Base-by-base conservation (phyloP, 2,329 filamentous ascomycete genomes). In the Claviceps africana region DNA sequence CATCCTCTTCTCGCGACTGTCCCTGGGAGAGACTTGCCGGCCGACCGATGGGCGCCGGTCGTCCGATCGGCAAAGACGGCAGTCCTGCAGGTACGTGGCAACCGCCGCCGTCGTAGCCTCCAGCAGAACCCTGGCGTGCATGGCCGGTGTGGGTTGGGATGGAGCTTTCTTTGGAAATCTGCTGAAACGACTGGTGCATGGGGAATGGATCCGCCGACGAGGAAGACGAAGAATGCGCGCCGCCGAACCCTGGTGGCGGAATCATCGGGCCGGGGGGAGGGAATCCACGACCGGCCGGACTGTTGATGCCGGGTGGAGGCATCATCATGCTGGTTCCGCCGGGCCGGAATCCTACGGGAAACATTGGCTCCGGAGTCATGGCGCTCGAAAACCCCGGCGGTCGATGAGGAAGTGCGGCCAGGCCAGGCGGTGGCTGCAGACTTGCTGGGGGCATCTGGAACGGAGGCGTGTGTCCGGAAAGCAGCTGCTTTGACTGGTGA, bases 31-130 rank as follows among this genome's bases (percentile, higher is more conserved):
- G 80, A 64, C 89, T 95, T 17, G 83, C 83, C 0, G 93, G 91
- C 35, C 89, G 80, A 56, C 91, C 88, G 56, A 97, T 96, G 1
- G 91, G 91, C 25, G 86, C 81, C 28, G 90, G 91, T 51, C 89
- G 79, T 46, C 84, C 78, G 55, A 94, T 91, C 1, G 87, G 86
- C 56, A 88, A 83, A 35, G 83, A 75, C 51, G 79, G 72, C 11
- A 73, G 67, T 9, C 42, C 42, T 28, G 17, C 10, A 17, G 35
- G 5, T 6, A 28, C 22, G 25, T 11, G 22, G 17, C 42, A 28
- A 21, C 90, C 85, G 55, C 42, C 42, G n/a, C 72, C 72, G 9
- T 90, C 85, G 55, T 83, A 81, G 13, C n/a, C 43, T 10, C 83
- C 83, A 13, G 74, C 75, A 6, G 88, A 95, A 11, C 80, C 76